phyloP scores from a whole-genome alignment of 495 filamentous ascomycete genomes.

The Hamigera avellanea region DNA sequence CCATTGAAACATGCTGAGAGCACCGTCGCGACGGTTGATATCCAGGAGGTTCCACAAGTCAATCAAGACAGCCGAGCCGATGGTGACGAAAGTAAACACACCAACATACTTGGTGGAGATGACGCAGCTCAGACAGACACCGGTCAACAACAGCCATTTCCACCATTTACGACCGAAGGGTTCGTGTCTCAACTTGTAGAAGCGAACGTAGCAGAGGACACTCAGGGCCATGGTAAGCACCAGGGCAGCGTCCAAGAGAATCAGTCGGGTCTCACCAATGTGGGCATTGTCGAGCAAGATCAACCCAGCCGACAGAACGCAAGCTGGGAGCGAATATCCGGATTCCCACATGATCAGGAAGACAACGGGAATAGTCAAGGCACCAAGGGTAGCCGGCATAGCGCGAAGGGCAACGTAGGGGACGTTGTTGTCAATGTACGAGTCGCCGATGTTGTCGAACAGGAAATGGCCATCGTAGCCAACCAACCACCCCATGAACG shows the following conservation, averaged over 20 bases:
- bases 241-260: conserved; percentile 87
- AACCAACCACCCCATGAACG: conserved; percentile 88
- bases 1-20: conserved; percentile 67
- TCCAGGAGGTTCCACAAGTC: conserved; percentile 94
- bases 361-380: conserved; percentile 84
- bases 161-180: conserved; percentile 95
- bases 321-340: conserved; percentile 89
- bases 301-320: conserved; percentile 71
- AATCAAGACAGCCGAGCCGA: conserved; percentile 84
- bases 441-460: conserved; percentile 99
- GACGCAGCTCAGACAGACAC: conserved; percentile 87
- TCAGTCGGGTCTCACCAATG: conserved; percentile 91
- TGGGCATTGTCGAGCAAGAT: conserved; percentile 97
- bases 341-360: conserved; percentile 99
- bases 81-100: conserved; percentile 92
- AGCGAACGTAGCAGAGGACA: conserved; percentile 85
- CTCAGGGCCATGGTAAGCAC: conserved; percentile 94
- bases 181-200: conserved; percentile 90
- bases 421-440: conserved; percentile 93
- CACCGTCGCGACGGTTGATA: conserved; percentile 66
- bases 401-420: conserved; percentile 93
- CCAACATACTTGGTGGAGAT: conserved; percentile 99
- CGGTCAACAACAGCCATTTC: conserved; percentile 97
- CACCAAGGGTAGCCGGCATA: conserved; percentile 83
- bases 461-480: conserved; percentile 95